Evolutionary conservation across 495 filamentous ascomycete species (phyloP), one percentile per base, ranked within the genome.

Genomic region (Daldinia vernicosa): DNA sequence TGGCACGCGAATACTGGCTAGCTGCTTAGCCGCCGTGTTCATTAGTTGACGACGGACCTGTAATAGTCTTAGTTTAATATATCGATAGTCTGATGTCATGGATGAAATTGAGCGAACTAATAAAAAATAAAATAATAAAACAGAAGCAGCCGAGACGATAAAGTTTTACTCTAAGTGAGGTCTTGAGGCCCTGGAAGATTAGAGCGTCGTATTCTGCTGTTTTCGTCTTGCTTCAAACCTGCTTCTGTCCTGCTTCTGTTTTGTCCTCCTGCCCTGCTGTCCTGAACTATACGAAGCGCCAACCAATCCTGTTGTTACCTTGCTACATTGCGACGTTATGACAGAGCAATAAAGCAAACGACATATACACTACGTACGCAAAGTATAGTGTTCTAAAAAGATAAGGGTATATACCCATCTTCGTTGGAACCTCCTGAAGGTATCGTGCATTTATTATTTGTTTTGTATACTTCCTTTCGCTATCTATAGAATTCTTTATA

Each of bases 21-120:
- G 51, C 51, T 62, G 39, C 43, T 47, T 47, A 47, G 17, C 17
- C 17, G 43, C 43, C 15, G 19, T 22, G 28, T 55, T 30, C 57
- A 40, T 57, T 63, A 67, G 63, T 54, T 17, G 68, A 58, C 62
- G 32, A 59, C 63, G 53, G 59, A 43, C 53, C 15, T 56, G 22
- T 59, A 63, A 63, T 73, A 66, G 61, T 65, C 28, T 53, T 6
- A 27, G 30, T 54, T 57, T 40, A 59, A 63, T 43, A 32, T 33
- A 55, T 56, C 70, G 61, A 69, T 73, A 69, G 62, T 69, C 66
- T 73, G 70, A 73, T 73, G 66, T 73, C 70, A 73, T 69, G 43
- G 58, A 69, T 56, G 22, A 63, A 63, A 37, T 30, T n/a, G 28
- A 57, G 32, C 50, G 30, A 67, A 54, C 53, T 63, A 67, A 64